A percentile compares a stretch with the other conserved stretches of the same genome.
phyloP scores from a whole-genome alignment of 768 basidiomycete genomes.

The Auriscalpium vulgare region DNA sequence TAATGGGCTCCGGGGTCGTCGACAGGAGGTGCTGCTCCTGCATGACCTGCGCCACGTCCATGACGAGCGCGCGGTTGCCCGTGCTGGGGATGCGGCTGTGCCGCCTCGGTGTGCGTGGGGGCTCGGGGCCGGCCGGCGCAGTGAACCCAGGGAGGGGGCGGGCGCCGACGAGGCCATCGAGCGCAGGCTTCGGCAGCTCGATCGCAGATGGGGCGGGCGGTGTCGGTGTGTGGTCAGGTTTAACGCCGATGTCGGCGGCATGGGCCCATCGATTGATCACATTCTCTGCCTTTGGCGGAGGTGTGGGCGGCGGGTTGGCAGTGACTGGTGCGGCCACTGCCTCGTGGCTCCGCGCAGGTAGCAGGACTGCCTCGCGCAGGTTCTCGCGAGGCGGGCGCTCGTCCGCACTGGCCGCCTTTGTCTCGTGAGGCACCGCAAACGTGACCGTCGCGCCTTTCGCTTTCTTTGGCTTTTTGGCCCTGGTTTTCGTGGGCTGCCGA shows the following conservation, averaged over 20 bases:
- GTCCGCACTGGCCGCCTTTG: not conserved
- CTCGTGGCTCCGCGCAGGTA: not conserved
- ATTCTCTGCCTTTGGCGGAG: not conserved
- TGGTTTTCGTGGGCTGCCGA: conserved; percentile 63
- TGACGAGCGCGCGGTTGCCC: conserved; percentile 61
- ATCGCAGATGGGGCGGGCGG: not conserved
- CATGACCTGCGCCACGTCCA: conserved; percentile 70
- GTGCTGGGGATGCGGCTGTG: conserved; percentile 58
- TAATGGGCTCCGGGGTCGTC: not conserved
- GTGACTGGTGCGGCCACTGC: not conserved
- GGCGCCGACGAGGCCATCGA: conserved; percentile 27
- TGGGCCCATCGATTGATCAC: conserved; percentile 27
- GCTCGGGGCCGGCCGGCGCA: not conserved
- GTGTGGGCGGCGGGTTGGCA: too few species aligned
- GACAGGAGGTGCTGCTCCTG: conserved; percentile 22
- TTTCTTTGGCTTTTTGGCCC: conserved; percentile 63
- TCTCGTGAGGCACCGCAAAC: not conserved
- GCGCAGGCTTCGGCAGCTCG: conserved; percentile 2
- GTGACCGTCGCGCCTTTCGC: conserved; percentile 20
- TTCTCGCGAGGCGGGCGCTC: not conserved
- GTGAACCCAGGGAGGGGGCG: conserved; percentile 37
- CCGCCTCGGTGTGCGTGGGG: conserved; percentile 26
- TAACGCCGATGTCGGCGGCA: conserved; percentile 25
- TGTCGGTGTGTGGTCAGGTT: conserved; percentile 12
- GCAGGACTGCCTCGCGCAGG: not conserved